Evolutionary conservation across 768 basidiomycete genomes (phyloP).

Genomic region (Boletus patriciae): DNA sequence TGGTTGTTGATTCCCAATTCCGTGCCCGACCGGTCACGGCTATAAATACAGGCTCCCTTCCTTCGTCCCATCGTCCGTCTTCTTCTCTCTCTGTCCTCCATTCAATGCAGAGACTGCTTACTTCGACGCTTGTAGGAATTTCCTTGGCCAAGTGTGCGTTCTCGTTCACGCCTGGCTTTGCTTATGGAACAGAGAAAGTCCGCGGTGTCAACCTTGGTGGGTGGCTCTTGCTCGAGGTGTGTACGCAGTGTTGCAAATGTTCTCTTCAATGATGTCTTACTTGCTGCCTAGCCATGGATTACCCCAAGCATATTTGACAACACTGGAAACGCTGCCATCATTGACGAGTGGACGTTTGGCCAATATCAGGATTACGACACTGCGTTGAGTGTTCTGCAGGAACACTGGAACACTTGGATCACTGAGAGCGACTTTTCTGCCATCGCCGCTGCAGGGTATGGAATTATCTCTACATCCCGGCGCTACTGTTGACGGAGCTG

Average conservation of each 20-base stretch:
- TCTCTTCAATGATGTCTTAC: constrained; percentile 40
- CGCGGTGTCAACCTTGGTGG: constrained; percentile 84
- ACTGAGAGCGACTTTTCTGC: constrained; percentile 74
- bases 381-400: constrained; percentile 51
- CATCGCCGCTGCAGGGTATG: constrained; percentile 73
- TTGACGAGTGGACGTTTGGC: constrained; percentile 81
- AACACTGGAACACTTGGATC: constrained; percentile 85
- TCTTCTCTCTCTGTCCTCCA: constrained; percentile 50
- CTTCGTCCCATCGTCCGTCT: constrained; percentile 43
- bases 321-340: constrained; percentile 50
- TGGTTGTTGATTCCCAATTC: constrained; percentile 1
- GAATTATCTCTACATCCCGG: not conserved
- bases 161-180: constrained; percentile 54
- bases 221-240: constrained; percentile 56
- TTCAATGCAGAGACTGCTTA: constrained; percentile 12
- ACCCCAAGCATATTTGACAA: constrained; percentile 71
- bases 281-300: constrained; percentile 66
- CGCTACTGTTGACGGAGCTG: constrained; percentile 3
- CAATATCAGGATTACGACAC: constrained; percentile 52
- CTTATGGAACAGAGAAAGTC: constrained; percentile 72
- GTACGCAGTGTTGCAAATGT: constrained; percentile 9
- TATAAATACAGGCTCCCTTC: constrained; percentile 20
- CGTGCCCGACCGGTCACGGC: not conserved
- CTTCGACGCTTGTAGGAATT: constrained; percentile 28
- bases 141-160: constrained; percentile 28